Evolutionary conservation across 2,329 filamentous ascomycete genomes (phyloP).

Genomic region (Ceratocystis cacaofunesta): DNA sequence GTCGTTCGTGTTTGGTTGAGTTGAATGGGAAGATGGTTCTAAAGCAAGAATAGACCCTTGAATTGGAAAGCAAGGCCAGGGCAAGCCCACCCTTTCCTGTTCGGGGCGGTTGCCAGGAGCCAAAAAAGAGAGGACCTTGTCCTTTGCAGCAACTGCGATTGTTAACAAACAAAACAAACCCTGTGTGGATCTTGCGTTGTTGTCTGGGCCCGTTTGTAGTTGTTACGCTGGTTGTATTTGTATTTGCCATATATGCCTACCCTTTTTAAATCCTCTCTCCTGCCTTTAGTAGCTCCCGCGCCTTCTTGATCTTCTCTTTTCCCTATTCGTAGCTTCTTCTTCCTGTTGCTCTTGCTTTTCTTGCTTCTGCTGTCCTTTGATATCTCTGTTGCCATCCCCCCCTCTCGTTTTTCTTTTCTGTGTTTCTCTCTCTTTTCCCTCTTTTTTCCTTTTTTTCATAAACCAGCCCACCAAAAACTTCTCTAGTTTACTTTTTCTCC

Average conservation of each 20-base stretch:
- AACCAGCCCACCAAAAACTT: constrained; percentile 12
- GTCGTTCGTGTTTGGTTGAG: background rate
- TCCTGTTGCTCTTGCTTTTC: background rate
- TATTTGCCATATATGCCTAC: constrained; percentile 6
- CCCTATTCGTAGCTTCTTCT: background rate
- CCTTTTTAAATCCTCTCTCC: background rate
- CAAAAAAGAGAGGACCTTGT: background rate
- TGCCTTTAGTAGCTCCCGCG: background rate
- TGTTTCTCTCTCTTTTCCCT: background rate
- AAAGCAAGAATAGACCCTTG: constrained; percentile 2
- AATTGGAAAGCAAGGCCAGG: background rate
- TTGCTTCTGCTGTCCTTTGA: background rate
- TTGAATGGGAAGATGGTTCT: background rate
- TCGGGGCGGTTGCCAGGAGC: background rate
- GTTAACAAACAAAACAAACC: constrained; percentile 5
- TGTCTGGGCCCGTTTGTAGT: background rate
- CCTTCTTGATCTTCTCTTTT: constrained; percentile 4
- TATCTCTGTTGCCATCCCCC: background rate
- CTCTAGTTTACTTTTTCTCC: constrained; percentile 15
- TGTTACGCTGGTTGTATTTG: background rate
- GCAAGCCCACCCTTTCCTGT: background rate
- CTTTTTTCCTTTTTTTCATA: constrained; percentile 3
- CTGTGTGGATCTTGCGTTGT: constrained; percentile 1
- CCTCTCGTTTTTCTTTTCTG: background rate
- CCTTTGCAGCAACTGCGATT: background rate